Base-by-base conservation (phyloP, 371 early-diverging fungal species). In the Mycotypha africana region DNA sequence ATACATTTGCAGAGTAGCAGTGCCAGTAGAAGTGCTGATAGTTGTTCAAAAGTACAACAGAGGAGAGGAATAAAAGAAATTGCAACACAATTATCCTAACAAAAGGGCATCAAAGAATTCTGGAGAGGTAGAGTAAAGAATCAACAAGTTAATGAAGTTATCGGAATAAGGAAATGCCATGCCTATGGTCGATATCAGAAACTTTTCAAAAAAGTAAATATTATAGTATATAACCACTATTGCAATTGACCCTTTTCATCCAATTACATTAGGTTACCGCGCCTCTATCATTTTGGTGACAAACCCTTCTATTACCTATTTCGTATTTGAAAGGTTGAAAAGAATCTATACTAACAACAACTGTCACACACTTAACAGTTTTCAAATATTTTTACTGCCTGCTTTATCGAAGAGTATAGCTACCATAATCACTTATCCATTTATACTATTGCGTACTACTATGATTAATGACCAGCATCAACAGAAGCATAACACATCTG, bases 261-360 rank as follows among this genome's bases (percentile, higher is more conserved):
- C 20, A 24, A 28, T 16, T 20, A 45, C 23, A 35, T 3, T 38
- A 70, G 80, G 81, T 2, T 80, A 80, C 42, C 74, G 77, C 15
- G 78, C 81, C 4, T 78, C 81, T 0, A 72, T 76, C 26, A 60
- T 78, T 10, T 56, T 80, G 20, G 76, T 76, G 8, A 67, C 74
- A 34, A 80, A 80, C 33, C 81, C 81, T 0, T 80, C 81, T 1
- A 78, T 80, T 53, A 80, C 81, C 25, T 80, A 80, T 32, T 80
- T 80, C 45, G 60, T 75, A 9, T 78, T 80, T 47, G 81, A 80
- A 58, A 74, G 75, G 26, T 46, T 75, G 31, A 80, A 76, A 28
- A 49, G 57, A 12, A 36, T 58, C 11, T 62, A 74, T 42, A 32
- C 49, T 19, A 44, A 56, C 19, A 56, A 57, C 30, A 61, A 62